A percentile compares a stretch with the other conserved stretches of the same genome.
These are phyloP conservation scores for Musa balbisiana DNA, from an alignment of 202 grass and related monocot species.

Conservation along the genomic window DNA sequence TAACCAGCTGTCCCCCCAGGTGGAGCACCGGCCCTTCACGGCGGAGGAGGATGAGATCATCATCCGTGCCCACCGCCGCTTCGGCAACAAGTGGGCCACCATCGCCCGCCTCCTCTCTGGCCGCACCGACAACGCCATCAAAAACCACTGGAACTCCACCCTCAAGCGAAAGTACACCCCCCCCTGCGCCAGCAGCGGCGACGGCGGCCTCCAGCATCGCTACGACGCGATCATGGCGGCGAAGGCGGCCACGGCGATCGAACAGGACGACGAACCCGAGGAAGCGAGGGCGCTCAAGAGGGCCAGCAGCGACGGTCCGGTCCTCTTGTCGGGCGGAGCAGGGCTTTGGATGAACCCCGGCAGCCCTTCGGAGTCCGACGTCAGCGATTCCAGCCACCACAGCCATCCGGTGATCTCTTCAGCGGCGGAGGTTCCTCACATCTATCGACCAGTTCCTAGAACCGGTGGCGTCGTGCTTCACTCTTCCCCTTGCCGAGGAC, in stretches of 20 bases:
- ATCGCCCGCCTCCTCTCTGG: constrained; percentile 75
- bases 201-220: not conserved
- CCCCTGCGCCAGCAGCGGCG: not conserved
- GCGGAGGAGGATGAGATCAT: constrained; percentile 68
- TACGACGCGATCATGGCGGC: constrained; percentile 3
- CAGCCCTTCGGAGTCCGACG: constrained; percentile 47
- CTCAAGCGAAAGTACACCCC: constrained; percentile 67
- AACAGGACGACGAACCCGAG: not conserved
- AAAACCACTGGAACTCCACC: constrained; percentile 96
- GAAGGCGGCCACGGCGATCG: not conserved
- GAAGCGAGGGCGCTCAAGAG: constrained; percentile 30
- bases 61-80: constrained; percentile 43
- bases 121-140: constrained; percentile 67
- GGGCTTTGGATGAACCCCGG: constrained; percentile 38
- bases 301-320: constrained; percentile 21
- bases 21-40: constrained; percentile 85
- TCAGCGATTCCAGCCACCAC: constrained; percentile 65
- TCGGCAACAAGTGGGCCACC: constrained; percentile 87
- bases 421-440: constrained; percentile 20
- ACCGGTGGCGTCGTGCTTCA: constrained; percentile 28
- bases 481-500: not conserved
- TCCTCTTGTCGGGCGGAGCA: constrained; percentile 10
- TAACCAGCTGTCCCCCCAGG: constrained; percentile 88
- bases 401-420: constrained; percentile 1
- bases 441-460: constrained; percentile 46